Conservation (phyloP, 768 basidiomycete genomes). For the Lyophyllum semitale region DNA sequence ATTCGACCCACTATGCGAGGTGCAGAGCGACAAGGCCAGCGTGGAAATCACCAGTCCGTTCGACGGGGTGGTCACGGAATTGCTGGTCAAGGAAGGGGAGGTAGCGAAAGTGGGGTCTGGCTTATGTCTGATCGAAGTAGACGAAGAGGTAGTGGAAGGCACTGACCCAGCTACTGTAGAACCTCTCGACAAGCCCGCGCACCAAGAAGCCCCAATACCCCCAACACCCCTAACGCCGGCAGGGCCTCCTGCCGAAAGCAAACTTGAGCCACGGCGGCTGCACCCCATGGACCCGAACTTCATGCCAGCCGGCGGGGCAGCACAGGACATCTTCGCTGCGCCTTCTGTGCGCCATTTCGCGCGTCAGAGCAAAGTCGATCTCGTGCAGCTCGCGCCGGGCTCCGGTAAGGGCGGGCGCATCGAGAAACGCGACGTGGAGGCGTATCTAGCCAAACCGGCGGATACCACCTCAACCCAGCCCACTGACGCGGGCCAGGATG, state of each 20-base stretch:
- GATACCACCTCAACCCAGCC: not conserved
- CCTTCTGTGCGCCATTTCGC: conserved; percentile 83
- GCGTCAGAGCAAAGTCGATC: conserved; percentile 61
- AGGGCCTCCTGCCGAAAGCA: conserved; percentile 1
- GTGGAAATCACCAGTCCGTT: conserved; percentile 90
- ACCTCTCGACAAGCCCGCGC: not conserved
- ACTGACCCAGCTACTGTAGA: conserved; percentile 15
- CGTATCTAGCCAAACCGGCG: conserved; percentile 38
- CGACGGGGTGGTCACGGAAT: conserved; percentile 71
- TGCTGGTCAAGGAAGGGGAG: conserved; percentile 80
- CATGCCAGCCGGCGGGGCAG: not conserved
- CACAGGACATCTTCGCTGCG: conserved; percentile 56
- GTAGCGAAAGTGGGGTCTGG: conserved; percentile 81
- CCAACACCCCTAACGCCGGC: not conserved
- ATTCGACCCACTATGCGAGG: conserved; percentile 80
- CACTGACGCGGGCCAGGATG: conserved; percentile 36
- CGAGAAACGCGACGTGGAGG: conserved; percentile 74
- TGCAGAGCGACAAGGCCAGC: conserved; percentile 88
- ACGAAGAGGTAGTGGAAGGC: conserved; percentile 48
- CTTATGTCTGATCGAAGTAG: conserved; percentile 81
- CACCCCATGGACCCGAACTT: conserved; percentile 64
- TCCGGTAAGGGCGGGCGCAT: conserved; percentile 77
- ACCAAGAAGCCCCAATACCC: not conserved
- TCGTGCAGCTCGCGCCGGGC: conserved; percentile 58
- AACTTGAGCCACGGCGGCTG: conserved; percentile 25